phyloP scores from a whole-genome alignment of 1,139 yeast genomes.

The Pichia sp. region DNA sequence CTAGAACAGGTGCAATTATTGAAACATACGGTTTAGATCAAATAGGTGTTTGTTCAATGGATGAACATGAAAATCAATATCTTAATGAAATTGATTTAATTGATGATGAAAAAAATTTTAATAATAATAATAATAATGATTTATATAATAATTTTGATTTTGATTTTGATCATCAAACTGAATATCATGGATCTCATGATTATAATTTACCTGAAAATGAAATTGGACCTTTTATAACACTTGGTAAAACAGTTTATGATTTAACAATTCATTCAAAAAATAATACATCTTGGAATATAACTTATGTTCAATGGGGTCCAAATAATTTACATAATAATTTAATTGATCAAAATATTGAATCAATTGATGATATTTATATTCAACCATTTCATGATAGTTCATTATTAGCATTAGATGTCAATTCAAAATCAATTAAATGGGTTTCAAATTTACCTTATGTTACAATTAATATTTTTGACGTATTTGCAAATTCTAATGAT shows the following conservation, averaged over 20 bases:
- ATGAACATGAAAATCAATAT: constrained; percentile 1
- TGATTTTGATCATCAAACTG: constrained; percentile 1
- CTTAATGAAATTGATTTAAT: not conserved
- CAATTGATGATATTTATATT: constrained; percentile 68
- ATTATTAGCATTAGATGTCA: constrained; percentile 58
- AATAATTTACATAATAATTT: constrained; percentile 77
- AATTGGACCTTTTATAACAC: constrained; percentile 33
- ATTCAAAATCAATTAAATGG: constrained; percentile 73
- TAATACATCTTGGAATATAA: constrained; percentile 76
- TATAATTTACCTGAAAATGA: constrained; percentile 6
- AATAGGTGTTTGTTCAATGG: constrained; percentile 4
- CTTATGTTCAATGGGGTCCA: constrained; percentile 90
- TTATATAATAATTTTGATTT: constrained; percentile 1
- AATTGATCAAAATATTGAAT: constrained; percentile 40
- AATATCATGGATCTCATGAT: constrained; percentile 9
- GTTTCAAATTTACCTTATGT: constrained; percentile 59
- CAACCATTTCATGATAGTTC: constrained; percentile 81
- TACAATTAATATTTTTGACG: constrained; percentile 69
- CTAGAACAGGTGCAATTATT: constrained; percentile 70
- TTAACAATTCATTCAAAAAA: constrained; percentile 59
- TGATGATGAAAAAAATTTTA: not conserved
- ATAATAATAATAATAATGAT: not conserved
- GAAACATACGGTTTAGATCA: constrained; percentile 53
- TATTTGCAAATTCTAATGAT: constrained; percentile 38
- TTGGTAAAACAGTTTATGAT: constrained; percentile 54